Base-by-base conservation (phyloP, 441 rosid species). In the Pelargonium cotyledonis region DNA sequence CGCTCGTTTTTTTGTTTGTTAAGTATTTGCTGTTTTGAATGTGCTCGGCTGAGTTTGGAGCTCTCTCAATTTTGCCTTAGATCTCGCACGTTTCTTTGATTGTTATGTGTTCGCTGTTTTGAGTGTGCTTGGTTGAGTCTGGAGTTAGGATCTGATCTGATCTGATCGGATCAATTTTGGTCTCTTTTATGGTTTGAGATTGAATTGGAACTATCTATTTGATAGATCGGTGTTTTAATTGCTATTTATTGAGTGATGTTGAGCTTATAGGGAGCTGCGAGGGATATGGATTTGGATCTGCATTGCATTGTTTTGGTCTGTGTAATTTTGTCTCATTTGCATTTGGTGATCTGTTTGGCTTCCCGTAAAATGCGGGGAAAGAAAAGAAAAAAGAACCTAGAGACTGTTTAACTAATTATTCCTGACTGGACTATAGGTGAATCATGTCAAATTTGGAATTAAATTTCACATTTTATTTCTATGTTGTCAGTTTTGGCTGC, bases 151-250 rank as follows among this genome's bases (percentile, higher is more conserved):
- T 60, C 43, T 40, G 9, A 40, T 40, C 43, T 40, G 43, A 40
- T 53, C 8, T 4, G 60, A 53, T 53, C 60, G 6, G 15, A 53
- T 53, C 19, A 15, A 1, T 53, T 53, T 53, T 53, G 60, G 60
- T 15, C 8, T 7, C 2, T 51, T 51, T 51, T 51, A 51, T 5
- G 58, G 8, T 51, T 51, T n/a, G 58, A 15, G 18, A 51, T 51
- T 16, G 61, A 55, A 55, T 55, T 55, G 61, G 61, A 16, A 5
- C 61, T 55, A 55, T 9, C 3, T 8, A 55, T 55, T 55, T 55
- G 61, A 55, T 55, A 55, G 61, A 55, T 55, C 23, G 5, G 61
- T 55, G 60, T 53, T 15, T 53, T 53, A 18, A 53, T 53, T 53
- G 60, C 19, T 53, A 6, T 15, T 53, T 53, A 53, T 15, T 6